These are phyloP conservation scores for Carex myosuroides DNA, from an alignment of 176 grass and related monocot species.

Conservation along the genomic window DNA sequence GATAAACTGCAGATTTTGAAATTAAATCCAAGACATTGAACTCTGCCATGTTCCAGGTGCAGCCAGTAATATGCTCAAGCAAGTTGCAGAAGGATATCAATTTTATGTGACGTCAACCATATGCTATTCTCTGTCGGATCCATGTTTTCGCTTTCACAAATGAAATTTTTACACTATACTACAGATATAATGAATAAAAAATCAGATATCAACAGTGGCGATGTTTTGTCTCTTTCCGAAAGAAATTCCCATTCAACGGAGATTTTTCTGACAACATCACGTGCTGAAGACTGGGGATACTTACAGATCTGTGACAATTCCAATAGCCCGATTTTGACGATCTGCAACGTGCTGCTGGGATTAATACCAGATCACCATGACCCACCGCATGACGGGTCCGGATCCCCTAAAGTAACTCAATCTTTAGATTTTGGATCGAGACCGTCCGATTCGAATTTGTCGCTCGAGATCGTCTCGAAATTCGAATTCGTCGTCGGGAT, in stretches of 20 bases:
- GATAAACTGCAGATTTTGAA: background rate
- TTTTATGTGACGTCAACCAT: background rate
- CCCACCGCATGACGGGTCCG: too few relatives aligned
- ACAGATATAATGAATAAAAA: background rate
- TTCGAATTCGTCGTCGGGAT: too few relatives aligned
- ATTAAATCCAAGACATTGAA: background rate
- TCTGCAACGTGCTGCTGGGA: too few relatives aligned
- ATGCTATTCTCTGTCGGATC: background rate
- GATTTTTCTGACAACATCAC: too few relatives aligned
- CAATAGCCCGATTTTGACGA: too few relatives aligned
- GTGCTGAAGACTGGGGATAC: background rate
- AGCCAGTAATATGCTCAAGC: background rate
- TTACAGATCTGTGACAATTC: background rate
- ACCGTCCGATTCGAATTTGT: too few relatives aligned
- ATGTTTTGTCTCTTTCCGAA: background rate
- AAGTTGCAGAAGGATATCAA: background rate
- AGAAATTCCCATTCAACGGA: background rate
- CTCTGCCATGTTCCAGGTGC: background rate
- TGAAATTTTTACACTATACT: background rate
- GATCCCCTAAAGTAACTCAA: too few relatives aligned
- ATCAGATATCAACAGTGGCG: background rate
- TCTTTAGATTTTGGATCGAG: too few relatives aligned
- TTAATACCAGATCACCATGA: too few relatives aligned
- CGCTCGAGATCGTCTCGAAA: too few relatives aligned
- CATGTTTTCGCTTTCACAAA: background rate